Evolutionary conservation across 495 filamentous ascomycete species (phyloP), one percentile per base, ranked within the genome.

Genomic region (Aspergillus bridgeri): DNA sequence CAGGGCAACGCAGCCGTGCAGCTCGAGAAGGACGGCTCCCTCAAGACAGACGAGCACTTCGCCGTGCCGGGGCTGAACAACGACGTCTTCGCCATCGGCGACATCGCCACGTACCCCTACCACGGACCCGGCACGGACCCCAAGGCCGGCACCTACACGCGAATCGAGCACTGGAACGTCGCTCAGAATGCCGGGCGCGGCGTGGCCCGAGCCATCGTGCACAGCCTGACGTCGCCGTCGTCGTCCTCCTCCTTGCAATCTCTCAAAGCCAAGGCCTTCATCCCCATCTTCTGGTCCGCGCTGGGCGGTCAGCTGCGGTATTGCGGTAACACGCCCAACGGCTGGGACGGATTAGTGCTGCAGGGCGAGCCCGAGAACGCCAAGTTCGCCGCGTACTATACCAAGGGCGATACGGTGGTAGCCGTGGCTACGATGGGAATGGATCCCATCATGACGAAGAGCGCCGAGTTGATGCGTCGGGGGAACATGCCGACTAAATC

Each of bases 111-210:
- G 2, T 96, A 91, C 66, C 93, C 93, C 0, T 98, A 97, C 75
- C 82, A 91, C 68, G 92, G 93, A 2, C 92, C 93, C 0, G 91
- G 90, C n/a, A 83, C 88, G 2, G 75, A 86, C 2, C 57, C 65
- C 5, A 51, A 57, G 1, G 58, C 23, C 8, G 59, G 90, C 53
- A 78, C 75, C 5, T 77, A 77, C 23, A 82, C 81, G 2, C 79
- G 90, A 55, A 96, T 96, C 70, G 95, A 98, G 77, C 94, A 98
- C 69, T 98, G 92, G 93, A 92, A 97, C 69, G 94, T 98, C 2
- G 94, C 94, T 3, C 94, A 98, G 72, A 97, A 97, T 61, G 75
- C 88, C 5, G 94, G 94, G 5, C 87, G 93, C 18, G 76, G 78
- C 21, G 94, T 86, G 6, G 94, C 90, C 5, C 73, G 76, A 54